These are phyloP conservation scores for Zarea fungicola DNA, from an alignment of 2,329 filamentous ascomycete species.

Conservation along the genomic window DNA sequence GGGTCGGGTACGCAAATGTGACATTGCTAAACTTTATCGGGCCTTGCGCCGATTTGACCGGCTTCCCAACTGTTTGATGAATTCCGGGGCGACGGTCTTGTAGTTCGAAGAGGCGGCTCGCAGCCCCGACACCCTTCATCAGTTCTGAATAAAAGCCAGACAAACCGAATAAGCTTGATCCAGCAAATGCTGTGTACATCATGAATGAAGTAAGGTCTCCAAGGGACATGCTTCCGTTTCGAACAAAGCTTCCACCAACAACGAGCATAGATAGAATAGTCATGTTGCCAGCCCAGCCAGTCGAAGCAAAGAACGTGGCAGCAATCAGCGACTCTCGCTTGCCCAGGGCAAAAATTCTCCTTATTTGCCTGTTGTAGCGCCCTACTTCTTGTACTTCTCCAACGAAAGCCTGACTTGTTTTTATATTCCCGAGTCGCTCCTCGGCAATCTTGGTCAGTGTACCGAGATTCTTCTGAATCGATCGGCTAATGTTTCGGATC, in stretches of 20 bases:
- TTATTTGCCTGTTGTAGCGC: conserved; percentile 88
- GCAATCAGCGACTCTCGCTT: conserved; percentile 82
- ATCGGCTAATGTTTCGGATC: conserved; percentile 82
- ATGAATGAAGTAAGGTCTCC: conserved; percentile 94
- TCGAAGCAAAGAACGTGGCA: conserved; percentile 82
- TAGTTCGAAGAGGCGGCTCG: conserved; percentile 91
- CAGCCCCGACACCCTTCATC: conserved; percentile 97
- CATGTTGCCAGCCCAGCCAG: conserved; percentile 92
- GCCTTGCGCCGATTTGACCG: conserved; percentile 78
- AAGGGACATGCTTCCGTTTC: conserved; percentile 77
- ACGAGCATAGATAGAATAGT: conserved; percentile 88
- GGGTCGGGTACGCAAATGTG: conserved; percentile 85
- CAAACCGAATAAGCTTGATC: conserved; percentile 84
- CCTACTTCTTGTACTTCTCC: conserved; percentile 86
- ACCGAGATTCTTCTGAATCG: conserved; percentile 91
- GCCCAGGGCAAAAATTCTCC: conserved; percentile 86
- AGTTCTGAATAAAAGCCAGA: conserved; percentile 96
- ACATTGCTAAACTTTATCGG: conserved; percentile 85
- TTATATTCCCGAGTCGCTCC: conserved; percentile 93
- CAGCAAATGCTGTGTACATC: conserved; percentile 91
- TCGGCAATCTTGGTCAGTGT: conserved; percentile 95
- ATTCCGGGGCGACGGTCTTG: conserved; percentile 86
- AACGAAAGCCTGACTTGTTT: conserved; percentile 93
- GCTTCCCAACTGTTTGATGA: conserved; percentile 74
- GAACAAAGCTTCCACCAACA: conserved; percentile 85